phyloP scores from a whole-genome alignment of 768 basidiomycete species.

The Termitomyces sp. region DNA sequence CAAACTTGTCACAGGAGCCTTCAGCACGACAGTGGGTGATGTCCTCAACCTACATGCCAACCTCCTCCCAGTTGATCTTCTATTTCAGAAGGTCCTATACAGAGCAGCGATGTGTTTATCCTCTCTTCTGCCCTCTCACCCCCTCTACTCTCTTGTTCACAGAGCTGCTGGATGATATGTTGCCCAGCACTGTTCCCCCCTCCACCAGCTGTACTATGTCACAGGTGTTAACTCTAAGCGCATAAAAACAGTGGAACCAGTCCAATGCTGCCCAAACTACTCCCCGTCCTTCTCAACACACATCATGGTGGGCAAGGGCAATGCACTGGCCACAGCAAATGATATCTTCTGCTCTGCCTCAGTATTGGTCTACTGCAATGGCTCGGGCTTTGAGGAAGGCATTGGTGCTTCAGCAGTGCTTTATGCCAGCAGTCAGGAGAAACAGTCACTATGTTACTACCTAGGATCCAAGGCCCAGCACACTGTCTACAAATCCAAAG shows the following conservation, averaged over 20 bases:
- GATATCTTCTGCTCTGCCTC: not conserved
- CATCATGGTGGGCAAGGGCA: too few relatives aligned
- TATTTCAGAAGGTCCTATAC: too few relatives aligned
- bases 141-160: not conserved
- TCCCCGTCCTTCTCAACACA: conserved; percentile 1
- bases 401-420: conserved; percentile 7
- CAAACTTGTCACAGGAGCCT: too few relatives aligned
- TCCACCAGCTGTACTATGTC: conserved; percentile 4
- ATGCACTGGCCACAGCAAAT: too few relatives aligned
- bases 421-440: not conserved
- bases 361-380: conserved; percentile 2
- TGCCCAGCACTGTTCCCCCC: conserved; percentile 3
- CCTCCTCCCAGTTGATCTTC: too few relatives aligned
- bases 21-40: too few relatives aligned
- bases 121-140: too few relatives aligned
- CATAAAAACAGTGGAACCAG: not conserved
- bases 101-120: too few relatives aligned
- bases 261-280: not conserved
- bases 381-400: conserved; percentile 8
- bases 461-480: too few relatives aligned
- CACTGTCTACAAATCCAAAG: too few relatives aligned
- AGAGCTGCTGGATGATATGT: not conserved
- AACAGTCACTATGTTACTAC: too few relatives aligned
- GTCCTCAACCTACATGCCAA: too few relatives aligned
- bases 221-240: not conserved